Conservation (phyloP, 352 stramenopile species). For the Globisporangium parvum region DNA sequence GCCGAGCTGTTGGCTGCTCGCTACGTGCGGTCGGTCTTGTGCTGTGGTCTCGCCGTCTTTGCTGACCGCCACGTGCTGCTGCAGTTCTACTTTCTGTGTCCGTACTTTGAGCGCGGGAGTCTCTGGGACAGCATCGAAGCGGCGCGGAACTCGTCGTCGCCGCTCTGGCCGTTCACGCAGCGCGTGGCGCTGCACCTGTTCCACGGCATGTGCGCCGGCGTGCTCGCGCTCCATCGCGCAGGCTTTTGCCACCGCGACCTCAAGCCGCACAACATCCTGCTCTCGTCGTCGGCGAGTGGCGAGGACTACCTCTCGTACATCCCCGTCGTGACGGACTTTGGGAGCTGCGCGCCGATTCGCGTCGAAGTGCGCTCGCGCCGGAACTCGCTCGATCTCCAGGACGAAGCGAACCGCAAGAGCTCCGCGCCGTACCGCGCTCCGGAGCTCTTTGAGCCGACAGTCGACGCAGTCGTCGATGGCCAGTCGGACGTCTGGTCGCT, state of each 20-base stretch:
- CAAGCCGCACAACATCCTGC: constrained; percentile 80
- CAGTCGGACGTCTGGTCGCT: constrained; percentile 85
- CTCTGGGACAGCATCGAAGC: constrained; percentile 71
- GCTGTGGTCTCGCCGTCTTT: too few species aligned
- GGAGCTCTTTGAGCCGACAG: constrained; percentile 73
- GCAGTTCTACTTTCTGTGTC: constrained; percentile 81
- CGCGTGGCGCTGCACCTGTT: constrained; percentile 77
- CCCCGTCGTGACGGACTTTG: constrained; percentile 83
- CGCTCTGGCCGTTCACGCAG: constrained; percentile 82
- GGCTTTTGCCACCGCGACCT: constrained; percentile 84
- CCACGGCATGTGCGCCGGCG: constrained; percentile 74
- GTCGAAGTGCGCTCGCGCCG: constrained; percentile 60
- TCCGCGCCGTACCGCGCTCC: constrained; percentile 78
- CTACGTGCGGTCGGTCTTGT: too few species aligned
- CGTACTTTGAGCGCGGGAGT: constrained; percentile 79
- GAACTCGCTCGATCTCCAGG: constrained; percentile 73
- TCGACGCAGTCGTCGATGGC: constrained; percentile 62
- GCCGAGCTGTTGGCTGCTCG: too few species aligned
- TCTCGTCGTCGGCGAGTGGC: constrained; percentile 54
- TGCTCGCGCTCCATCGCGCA: constrained; percentile 65
- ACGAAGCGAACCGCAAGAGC: constrained; percentile 78
- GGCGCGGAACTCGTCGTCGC: constrained; percentile 58
- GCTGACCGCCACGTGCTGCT: background rate
- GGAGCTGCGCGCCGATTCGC: constrained; percentile 64
- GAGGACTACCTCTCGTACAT: constrained; percentile 72